Evolutionary conservation across 2,329 filamentous ascomycete genomes (phyloP), one percentile per base, ranked within the genome.

Genomic region (Fusarium multiceps): DNA sequence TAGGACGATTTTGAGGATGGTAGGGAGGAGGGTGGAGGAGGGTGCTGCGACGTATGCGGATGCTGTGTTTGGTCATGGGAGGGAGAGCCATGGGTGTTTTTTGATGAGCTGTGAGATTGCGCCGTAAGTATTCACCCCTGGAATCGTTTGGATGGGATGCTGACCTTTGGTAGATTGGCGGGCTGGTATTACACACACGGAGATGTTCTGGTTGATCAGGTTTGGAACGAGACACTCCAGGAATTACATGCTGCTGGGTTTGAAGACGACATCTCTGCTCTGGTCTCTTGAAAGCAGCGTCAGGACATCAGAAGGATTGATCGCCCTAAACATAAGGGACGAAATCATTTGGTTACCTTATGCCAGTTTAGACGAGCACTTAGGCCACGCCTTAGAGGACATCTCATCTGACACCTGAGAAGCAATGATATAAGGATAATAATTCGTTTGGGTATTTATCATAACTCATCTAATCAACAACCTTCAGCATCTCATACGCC

Each of bases 401-500:
- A 18, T 6, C 11, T 10, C 16, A 5, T 18, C 8, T 18, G 32
- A 11, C 16, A 18, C 16, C 4, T 34, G 32, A 11, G 9, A 18
- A 34, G 10, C 34, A 37, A 37, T 37, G 7, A 10, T n/a, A 37
- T n/a, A 37, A n/a, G 7, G 2, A n/a, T 37, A 23, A 16, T 43
- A 20, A 25, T 56, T 37, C 53, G 27, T 62, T 57, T 67, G 67
- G 72, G 71, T 74, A 74, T 76, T 76, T 68, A 55, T 65, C 63
- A 40, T 71, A 23, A 57, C 11, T 62, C 53, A 48, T 55, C 18
- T 74, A 89, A 69, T 89, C 87, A 23, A 87, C 68, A 25, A 89
- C 84, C 72, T 80, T 78, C 57, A 90, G 72, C 85, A 88, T 88
- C 2, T 80, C 78, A 70, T 88, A 89, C 4, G 84, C 85, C 69